Percentiles rank a stretch among this genome's conserved stretches.
phyloP scores from a whole-genome alignment of 306 rosid species.

The Mimosa bimucronata region DNA sequence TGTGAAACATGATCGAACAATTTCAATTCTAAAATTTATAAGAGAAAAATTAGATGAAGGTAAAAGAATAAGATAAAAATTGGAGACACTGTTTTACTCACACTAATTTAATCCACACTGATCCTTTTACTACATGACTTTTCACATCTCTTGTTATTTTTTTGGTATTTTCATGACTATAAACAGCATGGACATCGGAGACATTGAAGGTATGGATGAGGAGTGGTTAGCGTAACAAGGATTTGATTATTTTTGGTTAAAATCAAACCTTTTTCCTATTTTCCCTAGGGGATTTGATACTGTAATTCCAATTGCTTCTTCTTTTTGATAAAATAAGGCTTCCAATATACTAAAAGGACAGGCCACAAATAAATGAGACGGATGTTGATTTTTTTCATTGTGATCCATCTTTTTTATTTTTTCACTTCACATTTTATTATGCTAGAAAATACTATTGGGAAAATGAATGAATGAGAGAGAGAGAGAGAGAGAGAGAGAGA shows the following conservation, averaged over 20 bases:
- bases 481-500: background rate
- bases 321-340: constrained; percentile 38
- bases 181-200: constrained; percentile 68
- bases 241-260: constrained; percentile 37
- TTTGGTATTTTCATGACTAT: constrained; percentile 4
- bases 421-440: background rate
- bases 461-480: background rate
- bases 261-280: constrained; percentile 45
- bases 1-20: background rate
- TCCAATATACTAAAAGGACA: constrained; percentile 35
- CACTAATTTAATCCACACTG: background rate
- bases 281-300: constrained; percentile 19
- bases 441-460: background rate
- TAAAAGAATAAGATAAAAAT: background rate
- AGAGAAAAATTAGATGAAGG: background rate
- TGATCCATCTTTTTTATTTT: background rate
- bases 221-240: constrained; percentile 65
- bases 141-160: background rate
- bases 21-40: too few species aligned
- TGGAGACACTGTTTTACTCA: background rate
- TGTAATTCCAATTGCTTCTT: constrained; percentile 11
- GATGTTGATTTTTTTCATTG: background rate
- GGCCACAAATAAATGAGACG: constrained; percentile 37
- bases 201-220: constrained; percentile 66
- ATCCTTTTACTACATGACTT: background rate